Evolutionary conservation across 2,329 filamentous ascomycete genomes (phyloP).

Genomic region (Xylariaceae sp.): DNA sequence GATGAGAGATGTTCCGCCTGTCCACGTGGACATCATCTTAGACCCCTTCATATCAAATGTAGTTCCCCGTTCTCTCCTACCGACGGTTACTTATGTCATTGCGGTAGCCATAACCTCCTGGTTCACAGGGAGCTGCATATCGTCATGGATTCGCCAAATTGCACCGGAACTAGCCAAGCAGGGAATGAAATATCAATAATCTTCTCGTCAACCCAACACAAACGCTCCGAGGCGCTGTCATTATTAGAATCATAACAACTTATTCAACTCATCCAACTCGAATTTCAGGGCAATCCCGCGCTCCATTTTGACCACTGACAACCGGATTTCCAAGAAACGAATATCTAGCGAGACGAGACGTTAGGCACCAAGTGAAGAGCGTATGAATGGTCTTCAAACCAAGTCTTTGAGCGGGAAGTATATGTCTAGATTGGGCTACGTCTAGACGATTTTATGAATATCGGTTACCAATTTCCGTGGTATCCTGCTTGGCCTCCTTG

Average conservation of each 20-base stretch:
- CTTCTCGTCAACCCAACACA: conserved; percentile 22
- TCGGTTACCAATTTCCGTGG: conserved; percentile 30
- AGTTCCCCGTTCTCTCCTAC: conserved; percentile 70
- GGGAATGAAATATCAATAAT: conserved; percentile 38
- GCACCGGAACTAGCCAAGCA: conserved; percentile 24
- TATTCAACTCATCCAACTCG: conserved; percentile 15
- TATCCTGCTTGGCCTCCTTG: conserved; percentile 33
- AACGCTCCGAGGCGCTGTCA: conserved; percentile 19
- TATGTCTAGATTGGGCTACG: background rate
- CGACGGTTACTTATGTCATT: conserved; percentile 64
- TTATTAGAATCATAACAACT: conserved; percentile 25
- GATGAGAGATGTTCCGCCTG: conserved; percentile 69
- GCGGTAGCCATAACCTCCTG: conserved; percentile 50
- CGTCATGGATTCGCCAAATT: conserved; percentile 30
- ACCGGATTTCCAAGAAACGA: conserved; percentile 1
- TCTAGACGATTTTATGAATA: background rate
- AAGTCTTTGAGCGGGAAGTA: background rate
- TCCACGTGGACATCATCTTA: conserved; percentile 75
- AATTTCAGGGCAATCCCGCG: conserved; percentile 2
- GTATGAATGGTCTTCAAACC: background rate
- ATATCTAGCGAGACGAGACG: background rate
- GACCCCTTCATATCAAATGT: conserved; percentile 80
- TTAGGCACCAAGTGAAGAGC: background rate
- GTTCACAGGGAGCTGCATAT: conserved; percentile 39
- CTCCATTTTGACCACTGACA: background rate